Evolutionary conservation across 176 grass and related monocot genomes (phyloP), one percentile per base, ranked within the genome.

Genomic region (Triticum turgidum): DNA sequence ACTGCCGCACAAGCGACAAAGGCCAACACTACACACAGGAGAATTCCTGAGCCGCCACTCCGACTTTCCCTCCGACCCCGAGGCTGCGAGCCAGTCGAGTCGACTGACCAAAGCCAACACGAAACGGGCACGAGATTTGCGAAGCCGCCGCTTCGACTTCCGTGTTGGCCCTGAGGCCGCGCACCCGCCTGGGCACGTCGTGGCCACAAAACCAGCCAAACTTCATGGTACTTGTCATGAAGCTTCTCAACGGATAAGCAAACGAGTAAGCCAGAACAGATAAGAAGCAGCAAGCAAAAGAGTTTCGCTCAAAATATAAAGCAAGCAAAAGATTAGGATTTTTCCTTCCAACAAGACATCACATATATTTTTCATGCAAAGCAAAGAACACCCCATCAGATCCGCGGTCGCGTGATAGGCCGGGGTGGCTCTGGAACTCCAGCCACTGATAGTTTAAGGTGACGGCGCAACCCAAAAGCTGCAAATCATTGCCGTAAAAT

Each of bases 401-500:
- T 75, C 72, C 72, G 72, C 44, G 45, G 79, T 58, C 69, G 24
- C 74, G 8, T 61, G 51, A 79, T 11, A 17, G 62, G 64, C 4
- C 7, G 34, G 79, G 63, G 51, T 62, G 84, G 42, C 34, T 42
- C 75, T 59, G 35, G 54, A 87, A 83, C 74, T 87, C 80, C 66
- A n/a, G 42, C 77, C 15, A 24, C 39, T 2, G 70, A 44, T 65
- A 58, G 41, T 42, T 65, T 84, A 80, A 42, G 59, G 18, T 73
- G 30, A 65, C 18, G 9, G 41, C 69, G 42, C 65, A 51, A 20
- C n/a, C 4, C 47, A 80, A 80, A 87, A 84, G 85, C 25, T 68
- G 11, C 69, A 69, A 84, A 87, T 84, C 45, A 91, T 84, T 88
- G 76, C 32, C 69, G 35, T 80, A 70, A 81, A 58, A 90, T 87